phyloP scores from a whole-genome alignment of 2,329 filamentous ascomycete species.

The Fusarium sp. region DNA sequence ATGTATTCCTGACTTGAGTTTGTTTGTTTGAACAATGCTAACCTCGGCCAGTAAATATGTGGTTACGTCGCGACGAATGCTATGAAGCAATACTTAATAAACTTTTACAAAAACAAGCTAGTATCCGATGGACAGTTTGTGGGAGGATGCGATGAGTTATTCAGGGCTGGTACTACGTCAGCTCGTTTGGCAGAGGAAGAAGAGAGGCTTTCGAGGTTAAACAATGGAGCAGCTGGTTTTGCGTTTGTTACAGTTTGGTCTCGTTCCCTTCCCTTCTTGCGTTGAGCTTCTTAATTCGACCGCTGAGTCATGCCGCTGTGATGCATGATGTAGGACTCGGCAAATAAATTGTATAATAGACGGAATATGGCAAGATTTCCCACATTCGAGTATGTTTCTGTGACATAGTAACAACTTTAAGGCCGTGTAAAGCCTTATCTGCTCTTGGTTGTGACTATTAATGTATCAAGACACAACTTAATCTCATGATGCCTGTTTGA shows the following conservation, averaged over 20 bases:
- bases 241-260: slow-evolving; percentile 45
- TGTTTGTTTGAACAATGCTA: slow-evolving; percentile 13
- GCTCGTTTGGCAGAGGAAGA: slow-evolving; percentile 40
- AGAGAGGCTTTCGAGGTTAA: slow-evolving; percentile 28
- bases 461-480: too few species aligned
- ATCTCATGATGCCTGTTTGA: too few species aligned
- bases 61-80: not conserved
- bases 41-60: slow-evolving; percentile 34
- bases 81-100: slow-evolving; percentile 35
- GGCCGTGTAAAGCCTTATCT: not conserved
- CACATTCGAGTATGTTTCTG: not conserved
- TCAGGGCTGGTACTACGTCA: slow-evolving; percentile 37
- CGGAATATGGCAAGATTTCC: slow-evolving; percentile 38
- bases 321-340: not conserved
- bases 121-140: slow-evolving; percentile 25
- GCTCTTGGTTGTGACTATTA: not conserved
- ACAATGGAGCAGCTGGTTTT: slow-evolving; percentile 46
- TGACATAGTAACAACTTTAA: too few species aligned
- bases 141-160: slow-evolving; percentile 28
- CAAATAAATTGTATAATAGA: slow-evolving; percentile 40
- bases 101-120: slow-evolving; percentile 43
- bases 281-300: slow-evolving; percentile 11
- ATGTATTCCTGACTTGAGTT: slow-evolving; percentile 28
- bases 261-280: slow-evolving; percentile 29
- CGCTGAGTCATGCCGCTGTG: not conserved